These are phyloP conservation scores for Coemansia umbellata DNA, from an alignment of 192 early-diverging fungal genomes.

Conservation along the genomic window DNA sequence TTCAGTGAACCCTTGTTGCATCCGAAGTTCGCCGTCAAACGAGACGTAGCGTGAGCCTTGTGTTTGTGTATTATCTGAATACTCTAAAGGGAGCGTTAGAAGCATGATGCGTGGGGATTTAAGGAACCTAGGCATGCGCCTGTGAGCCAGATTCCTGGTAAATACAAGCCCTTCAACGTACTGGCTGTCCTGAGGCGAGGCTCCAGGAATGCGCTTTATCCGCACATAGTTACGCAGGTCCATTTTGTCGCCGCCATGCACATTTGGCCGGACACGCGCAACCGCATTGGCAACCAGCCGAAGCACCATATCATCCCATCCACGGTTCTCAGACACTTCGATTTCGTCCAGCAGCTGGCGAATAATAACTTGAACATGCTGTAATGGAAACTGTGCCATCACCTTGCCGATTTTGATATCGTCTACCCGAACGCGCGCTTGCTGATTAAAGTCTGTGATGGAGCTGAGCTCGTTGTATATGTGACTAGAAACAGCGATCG, in stretches of 20 bases:
- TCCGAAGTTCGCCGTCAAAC: slow-evolving; percentile 73
- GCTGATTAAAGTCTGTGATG: slow-evolving; percentile 27
- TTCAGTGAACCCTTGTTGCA: slow-evolving; percentile 80
- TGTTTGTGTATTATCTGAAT: slow-evolving; percentile 49
- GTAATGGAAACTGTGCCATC: slow-evolving; percentile 43
- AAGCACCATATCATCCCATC: slow-evolving; percentile 36
- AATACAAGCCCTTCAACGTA: slow-evolving; percentile 92
- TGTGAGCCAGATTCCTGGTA: slow-evolving; percentile 89
- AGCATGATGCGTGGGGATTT: slow-evolving; percentile 77
- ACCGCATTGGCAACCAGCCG: slow-evolving; percentile 31
- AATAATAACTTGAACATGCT: slow-evolving; percentile 66
- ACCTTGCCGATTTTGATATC: slow-evolving; percentile 17
- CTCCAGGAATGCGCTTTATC: slow-evolving; percentile 93
- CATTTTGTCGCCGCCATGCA: slow-evolving; percentile 74
- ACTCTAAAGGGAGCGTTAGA: slow-evolving; percentile 81
- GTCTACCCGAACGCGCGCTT: slow-evolving; percentile 23
- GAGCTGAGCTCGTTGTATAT: slow-evolving; percentile 26
- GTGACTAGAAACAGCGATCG: slow-evolving; percentile 6
- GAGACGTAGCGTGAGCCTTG: slow-evolving; percentile 72
- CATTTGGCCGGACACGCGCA: slow-evolving; percentile 51
- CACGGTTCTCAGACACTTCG: slow-evolving; percentile 46
- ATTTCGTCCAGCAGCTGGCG: slow-evolving; percentile 68
- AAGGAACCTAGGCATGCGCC: slow-evolving; percentile 73
- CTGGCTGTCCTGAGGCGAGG: slow-evolving; percentile 67
- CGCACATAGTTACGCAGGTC: slow-evolving; percentile 90